Conservation (phyloP, 345 rosid genomes). For the Salix koriyanagi region DNA sequence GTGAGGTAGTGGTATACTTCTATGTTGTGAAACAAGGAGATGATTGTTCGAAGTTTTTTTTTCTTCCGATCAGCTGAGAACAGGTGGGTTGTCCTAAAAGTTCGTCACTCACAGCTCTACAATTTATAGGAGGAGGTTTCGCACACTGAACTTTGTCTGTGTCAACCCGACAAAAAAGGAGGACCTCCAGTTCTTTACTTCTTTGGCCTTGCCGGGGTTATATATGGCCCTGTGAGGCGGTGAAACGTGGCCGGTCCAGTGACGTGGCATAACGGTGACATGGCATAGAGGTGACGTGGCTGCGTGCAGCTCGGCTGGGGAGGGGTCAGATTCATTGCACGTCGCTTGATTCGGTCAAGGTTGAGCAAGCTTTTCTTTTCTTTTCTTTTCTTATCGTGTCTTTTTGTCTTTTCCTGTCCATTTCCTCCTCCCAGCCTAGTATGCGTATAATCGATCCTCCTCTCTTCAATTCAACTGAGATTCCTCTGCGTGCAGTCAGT, state of each 20-base stretch:
- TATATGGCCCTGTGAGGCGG: background rate
- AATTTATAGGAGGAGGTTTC: background rate
- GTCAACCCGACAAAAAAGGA: constrained; percentile 29
- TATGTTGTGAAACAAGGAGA: background rate
- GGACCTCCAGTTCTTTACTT: constrained; percentile 1
- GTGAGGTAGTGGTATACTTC: background rate
- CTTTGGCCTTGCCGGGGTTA: constrained; percentile 4
- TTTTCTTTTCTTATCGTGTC: background rate
- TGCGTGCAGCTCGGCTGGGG: background rate
- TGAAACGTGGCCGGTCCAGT: background rate
- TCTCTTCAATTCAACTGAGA: background rate
- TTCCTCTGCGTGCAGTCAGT: background rate
- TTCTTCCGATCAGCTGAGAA: constrained; percentile 15
- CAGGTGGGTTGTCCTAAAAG: constrained; percentile 37
- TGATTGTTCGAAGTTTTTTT: background rate
- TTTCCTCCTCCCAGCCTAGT: background rate
- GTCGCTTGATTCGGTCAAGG: background rate
- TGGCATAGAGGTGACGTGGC: background rate
- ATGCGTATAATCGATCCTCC: background rate
- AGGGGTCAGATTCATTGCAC: background rate
- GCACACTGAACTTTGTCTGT: constrained; percentile 18
- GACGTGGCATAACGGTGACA: background rate
- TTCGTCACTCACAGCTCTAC: constrained; percentile 9
- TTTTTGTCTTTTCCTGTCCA: background rate
- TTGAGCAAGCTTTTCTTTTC: background rate